These are phyloP conservation scores for Plectosphaerella plurivora DNA, from an alignment of 2,329 filamentous ascomycete species.

Conservation along the genomic window DNA sequence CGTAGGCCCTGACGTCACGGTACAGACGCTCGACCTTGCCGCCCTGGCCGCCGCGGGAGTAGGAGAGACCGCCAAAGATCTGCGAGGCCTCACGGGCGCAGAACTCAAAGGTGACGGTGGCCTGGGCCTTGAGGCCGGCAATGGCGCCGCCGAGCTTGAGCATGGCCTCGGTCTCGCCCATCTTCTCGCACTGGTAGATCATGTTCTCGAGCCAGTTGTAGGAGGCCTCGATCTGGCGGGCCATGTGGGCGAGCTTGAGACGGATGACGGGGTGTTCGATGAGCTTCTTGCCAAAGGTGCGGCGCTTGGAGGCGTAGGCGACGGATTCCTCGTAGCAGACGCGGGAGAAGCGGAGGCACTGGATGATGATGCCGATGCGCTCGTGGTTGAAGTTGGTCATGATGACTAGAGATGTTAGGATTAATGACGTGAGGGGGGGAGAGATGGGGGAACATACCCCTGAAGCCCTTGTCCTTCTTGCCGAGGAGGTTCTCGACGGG, in stretches of 20 bases:
- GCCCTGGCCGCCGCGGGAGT: conserved; percentile 89
- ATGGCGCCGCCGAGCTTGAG: conserved; percentile 92
- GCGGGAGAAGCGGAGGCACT: conserved; percentile 89
- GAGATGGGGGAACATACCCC: conserved; percentile 42
- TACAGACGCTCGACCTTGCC: conserved; percentile 94
- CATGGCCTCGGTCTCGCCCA: conserved; percentile 95
- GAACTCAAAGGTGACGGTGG: conserved; percentile 93
- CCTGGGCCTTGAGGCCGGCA: conserved; percentile 88
- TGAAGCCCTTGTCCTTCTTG: conserved; percentile 97
- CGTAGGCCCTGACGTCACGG: conserved; percentile 91
- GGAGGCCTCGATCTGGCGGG: conserved; percentile 93
- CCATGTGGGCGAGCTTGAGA: conserved; percentile 97
- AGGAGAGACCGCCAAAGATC: conserved; percentile 93
- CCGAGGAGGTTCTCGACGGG: conserved; percentile 98
- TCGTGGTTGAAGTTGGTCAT: conserved; percentile 99
- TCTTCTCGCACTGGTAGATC: conserved; percentile 87
- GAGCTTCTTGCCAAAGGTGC: conserved; percentile 93
- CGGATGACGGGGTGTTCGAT: conserved; percentile 97
- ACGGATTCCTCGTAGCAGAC: conserved; percentile 96
- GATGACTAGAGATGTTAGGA: conserved; percentile 57
- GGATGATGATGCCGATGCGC: conserved; percentile 97
- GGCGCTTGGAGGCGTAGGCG: conserved; percentile 96
- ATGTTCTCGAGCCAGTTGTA: conserved; percentile 96
- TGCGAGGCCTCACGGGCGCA: conserved; percentile 94
- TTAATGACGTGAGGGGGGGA: background rate